Conservation (phyloP, 2,329 filamentous ascomycete genomes). For the Coniochaeta sp. region DNA sequence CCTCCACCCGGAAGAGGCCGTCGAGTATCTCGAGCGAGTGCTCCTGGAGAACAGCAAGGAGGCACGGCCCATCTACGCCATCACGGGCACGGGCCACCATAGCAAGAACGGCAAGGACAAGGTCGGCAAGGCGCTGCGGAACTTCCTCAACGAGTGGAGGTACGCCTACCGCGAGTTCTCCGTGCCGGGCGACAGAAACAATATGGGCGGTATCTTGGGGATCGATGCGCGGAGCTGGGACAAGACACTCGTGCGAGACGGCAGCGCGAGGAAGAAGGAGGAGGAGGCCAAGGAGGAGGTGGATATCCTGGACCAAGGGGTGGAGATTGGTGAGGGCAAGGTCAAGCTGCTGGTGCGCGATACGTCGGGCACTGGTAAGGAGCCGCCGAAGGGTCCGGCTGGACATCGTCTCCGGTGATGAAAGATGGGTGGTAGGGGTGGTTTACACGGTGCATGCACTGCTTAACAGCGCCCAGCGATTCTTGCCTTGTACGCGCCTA, state of each 20-base stretch:
- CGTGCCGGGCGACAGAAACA: slow-evolving; percentile 83
- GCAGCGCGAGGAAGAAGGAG: slow-evolving; percentile 25
- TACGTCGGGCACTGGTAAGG: slow-evolving; percentile 21
- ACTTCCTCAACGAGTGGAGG: slow-evolving; percentile 89
- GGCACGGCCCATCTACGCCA: slow-evolving; percentile 78
- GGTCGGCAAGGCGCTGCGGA: slow-evolving; percentile 86
- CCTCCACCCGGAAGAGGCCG: slow-evolving; percentile 96
- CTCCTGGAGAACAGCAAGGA: slow-evolving; percentile 74
- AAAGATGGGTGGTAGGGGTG: neutral
- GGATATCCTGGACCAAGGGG: slow-evolving; percentile 57
- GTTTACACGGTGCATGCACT: neutral
- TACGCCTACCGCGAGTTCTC: slow-evolving; percentile 96
- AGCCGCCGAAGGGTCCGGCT: slow-evolving; percentile 50
- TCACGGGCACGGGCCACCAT: slow-evolving; percentile 94
- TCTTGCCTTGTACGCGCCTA: neutral
- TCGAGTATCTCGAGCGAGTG: slow-evolving; percentile 85
- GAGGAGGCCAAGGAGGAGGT: slow-evolving; percentile 32
- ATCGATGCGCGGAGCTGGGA: slow-evolving; percentile 63
- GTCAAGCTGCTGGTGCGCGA: slow-evolving; percentile 56
- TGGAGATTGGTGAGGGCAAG: slow-evolving; percentile 61
- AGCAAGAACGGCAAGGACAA: slow-evolving; percentile 99
- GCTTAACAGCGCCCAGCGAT: neutral
- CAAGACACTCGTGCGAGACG: slow-evolving; percentile 46
- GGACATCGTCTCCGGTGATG: slow-evolving; percentile 33
- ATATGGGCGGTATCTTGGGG: slow-evolving; percentile 68